These are phyloP conservation scores for Trichoderma sp. DNA, from an alignment of 2,329 filamentous ascomycete species.

Conservation along the genomic window DNA sequence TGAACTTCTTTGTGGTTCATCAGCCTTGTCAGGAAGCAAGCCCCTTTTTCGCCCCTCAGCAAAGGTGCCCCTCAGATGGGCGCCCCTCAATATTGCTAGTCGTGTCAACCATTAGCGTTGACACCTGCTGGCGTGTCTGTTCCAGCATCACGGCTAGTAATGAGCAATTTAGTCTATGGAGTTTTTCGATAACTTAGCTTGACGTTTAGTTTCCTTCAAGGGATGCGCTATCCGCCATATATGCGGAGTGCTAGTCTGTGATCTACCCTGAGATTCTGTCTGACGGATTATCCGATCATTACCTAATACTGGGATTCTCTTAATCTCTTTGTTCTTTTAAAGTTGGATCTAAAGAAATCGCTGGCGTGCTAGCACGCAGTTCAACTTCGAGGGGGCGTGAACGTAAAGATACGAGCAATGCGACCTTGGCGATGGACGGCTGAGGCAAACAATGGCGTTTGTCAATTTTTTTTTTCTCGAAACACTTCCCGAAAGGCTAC, in stretches of 20 bases:
- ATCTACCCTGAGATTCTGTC: background rate
- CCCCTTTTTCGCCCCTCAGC: slow-evolving; percentile 24
- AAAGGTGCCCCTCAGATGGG: slow-evolving; percentile 4
- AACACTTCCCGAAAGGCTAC: slow-evolving; percentile 7
- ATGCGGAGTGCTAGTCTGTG: slow-evolving; percentile 8
- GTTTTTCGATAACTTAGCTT: background rate
- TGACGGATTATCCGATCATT: slow-evolving; percentile 24
- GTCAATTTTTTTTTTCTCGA: slow-evolving; percentile 10
- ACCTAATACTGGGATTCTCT: slow-evolving; percentile 2
- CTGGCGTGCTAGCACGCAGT: background rate
- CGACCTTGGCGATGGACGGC: background rate
- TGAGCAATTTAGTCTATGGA: slow-evolving; percentile 15
- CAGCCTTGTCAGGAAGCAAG: slow-evolving; percentile 23
- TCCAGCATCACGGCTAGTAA: background rate
- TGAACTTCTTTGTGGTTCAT: slow-evolving; percentile 15
- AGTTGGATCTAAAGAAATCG: slow-evolving; percentile 8
- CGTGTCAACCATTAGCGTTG: slow-evolving; percentile 9
- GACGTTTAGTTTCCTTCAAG: slow-evolving; percentile 1
- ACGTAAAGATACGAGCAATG: slow-evolving; percentile 10
- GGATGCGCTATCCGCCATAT: background rate
- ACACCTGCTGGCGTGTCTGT: background rate
- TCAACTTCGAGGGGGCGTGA: background rate
- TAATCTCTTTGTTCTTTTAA: slow-evolving; percentile 5
- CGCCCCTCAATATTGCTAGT: slow-evolving; percentile 5
- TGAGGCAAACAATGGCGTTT: background rate